Conservation (phyloP, 345 rosid species). For the Eucalyptus polybractea region DNA sequence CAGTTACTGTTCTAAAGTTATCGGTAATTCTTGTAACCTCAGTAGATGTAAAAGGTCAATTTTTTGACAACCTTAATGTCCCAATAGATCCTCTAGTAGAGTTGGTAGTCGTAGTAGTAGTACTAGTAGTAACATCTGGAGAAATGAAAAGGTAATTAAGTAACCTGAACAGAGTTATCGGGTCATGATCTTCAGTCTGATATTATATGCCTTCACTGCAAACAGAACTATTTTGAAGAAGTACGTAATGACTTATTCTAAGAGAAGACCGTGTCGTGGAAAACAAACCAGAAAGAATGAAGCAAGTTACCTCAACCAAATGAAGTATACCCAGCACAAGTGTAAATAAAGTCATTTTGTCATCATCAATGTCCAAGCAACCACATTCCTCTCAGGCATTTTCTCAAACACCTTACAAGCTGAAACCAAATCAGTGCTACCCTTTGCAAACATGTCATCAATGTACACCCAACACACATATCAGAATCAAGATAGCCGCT, state of each 20-base stretch:
- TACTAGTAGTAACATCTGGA: background rate
- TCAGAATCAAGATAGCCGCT: too few species aligned
- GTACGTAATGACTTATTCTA: background rate
- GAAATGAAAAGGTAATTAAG: background rate
- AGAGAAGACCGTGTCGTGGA: background rate
- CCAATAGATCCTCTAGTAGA: background rate
- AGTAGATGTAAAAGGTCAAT: background rate
- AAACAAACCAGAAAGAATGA: too few species aligned
- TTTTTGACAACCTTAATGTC: background rate
- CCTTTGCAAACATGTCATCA: too few species aligned
- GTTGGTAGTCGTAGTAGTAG: background rate
- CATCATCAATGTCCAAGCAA: too few species aligned
- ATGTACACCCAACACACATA: too few species aligned
- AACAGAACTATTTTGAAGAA: background rate
- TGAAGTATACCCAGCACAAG: background rate
- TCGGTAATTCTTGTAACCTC: slow-evolving; percentile 1
- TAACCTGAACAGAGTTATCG: background rate
- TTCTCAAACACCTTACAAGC: too few species aligned
- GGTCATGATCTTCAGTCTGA: background rate
- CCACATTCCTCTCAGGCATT: too few species aligned
- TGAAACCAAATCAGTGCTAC: too few species aligned
- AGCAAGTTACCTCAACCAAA: background rate
- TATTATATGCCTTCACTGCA: background rate
- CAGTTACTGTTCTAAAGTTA: background rate
- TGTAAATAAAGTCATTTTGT: too few species aligned